These are phyloP conservation scores for Macrotyloma uniflorum DNA, from an alignment of 306 rosid genomes.

Conservation along the genomic window DNA sequence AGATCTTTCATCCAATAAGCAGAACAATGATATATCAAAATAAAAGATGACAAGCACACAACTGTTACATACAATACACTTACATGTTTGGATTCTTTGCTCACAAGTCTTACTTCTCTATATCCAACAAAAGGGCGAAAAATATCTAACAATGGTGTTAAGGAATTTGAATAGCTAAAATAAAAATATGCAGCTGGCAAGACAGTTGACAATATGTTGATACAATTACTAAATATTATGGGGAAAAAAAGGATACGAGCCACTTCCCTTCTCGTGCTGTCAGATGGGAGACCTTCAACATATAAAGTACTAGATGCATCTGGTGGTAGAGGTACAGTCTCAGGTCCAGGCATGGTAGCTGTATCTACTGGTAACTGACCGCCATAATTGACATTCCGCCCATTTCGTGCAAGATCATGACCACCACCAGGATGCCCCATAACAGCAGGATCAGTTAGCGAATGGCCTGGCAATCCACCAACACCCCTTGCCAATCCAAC, in stretches of 20 bases:
- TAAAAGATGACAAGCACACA: slow-evolving; percentile 31
- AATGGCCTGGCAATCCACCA: slow-evolving; percentile 56
- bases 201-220: neutral
- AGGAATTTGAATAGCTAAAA: slow-evolving; percentile 36
- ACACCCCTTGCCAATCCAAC: slow-evolving; percentile 63
- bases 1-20: slow-evolving; percentile 27
- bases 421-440: slow-evolving; percentile 54
- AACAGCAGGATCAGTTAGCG: slow-evolving; percentile 55
- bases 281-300: slow-evolving; percentile 91
- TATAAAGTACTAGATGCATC: slow-evolving; percentile 87
- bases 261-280: slow-evolving; percentile 83
- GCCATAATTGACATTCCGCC: slow-evolving; percentile 52
- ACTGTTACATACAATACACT: slow-evolving; percentile 35
- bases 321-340: slow-evolving; percentile 70
- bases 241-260: slow-evolving; percentile 76
- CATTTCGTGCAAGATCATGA: slow-evolving; percentile 60
- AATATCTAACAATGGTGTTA: slow-evolving; percentile 56
- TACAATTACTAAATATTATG: slow-evolving; percentile 22
- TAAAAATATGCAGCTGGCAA: slow-evolving; percentile 18
- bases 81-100: slow-evolving; percentile 83
- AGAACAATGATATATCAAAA: slow-evolving; percentile 8
- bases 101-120: slow-evolving; percentile 87
- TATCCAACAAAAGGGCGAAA: slow-evolving; percentile 94
- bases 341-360: slow-evolving; percentile 63
- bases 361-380: slow-evolving; percentile 67